phyloP scores from a whole-genome alignment of 2,329 filamentous ascomycete genomes.

The Monosporascus sp. region DNA sequence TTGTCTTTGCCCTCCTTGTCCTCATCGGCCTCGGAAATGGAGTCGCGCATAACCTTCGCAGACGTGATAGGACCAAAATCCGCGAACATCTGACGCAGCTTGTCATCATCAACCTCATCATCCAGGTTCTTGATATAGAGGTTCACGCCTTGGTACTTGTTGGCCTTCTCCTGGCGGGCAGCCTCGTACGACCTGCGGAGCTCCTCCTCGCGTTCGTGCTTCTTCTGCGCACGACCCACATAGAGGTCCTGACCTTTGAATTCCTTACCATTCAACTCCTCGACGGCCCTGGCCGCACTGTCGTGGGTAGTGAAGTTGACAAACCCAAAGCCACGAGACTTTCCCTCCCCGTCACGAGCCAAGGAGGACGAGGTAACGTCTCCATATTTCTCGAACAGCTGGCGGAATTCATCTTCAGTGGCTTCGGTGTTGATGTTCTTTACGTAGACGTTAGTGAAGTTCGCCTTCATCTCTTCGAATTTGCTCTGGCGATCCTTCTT shows the following conservation, averaged over 20 bases:
- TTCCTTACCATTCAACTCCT: conserved; percentile 85
- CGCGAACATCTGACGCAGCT: conserved; percentile 88
- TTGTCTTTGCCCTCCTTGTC: conserved; percentile 48
- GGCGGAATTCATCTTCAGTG: conserved; percentile 89
- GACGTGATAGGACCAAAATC: conserved; percentile 94
- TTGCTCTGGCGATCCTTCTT: conserved; percentile 99
- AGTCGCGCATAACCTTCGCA: conserved; percentile 98
- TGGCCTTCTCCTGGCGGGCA: conserved; percentile 94
- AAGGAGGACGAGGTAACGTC: conserved; percentile 95
- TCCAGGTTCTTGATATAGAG: conserved; percentile 99
- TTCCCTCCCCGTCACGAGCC: conserved; percentile 81
- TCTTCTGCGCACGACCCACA: conserved; percentile 98
- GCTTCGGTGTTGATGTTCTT: conserved; percentile 90
- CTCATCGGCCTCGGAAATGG: conserved; percentile 48
- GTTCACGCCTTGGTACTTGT: conserved; percentile 99
- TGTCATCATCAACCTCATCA: conserved; percentile 96
- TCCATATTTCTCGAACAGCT: conserved; percentile 85
- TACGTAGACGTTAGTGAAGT: conserved; percentile 99
- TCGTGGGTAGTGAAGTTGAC: conserved; percentile 95
- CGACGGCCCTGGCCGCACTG: conserved; percentile 77
- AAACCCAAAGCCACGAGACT: conserved; percentile 93
- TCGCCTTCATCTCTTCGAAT: conserved; percentile 99
- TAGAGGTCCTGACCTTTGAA: conserved; percentile 95
- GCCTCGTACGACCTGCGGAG: conserved; percentile 98
- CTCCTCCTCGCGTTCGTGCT: conserved; percentile 99